phyloP scores from a whole-genome alignment of 441 rosid genomes.

The Croton laevigatus region DNA sequence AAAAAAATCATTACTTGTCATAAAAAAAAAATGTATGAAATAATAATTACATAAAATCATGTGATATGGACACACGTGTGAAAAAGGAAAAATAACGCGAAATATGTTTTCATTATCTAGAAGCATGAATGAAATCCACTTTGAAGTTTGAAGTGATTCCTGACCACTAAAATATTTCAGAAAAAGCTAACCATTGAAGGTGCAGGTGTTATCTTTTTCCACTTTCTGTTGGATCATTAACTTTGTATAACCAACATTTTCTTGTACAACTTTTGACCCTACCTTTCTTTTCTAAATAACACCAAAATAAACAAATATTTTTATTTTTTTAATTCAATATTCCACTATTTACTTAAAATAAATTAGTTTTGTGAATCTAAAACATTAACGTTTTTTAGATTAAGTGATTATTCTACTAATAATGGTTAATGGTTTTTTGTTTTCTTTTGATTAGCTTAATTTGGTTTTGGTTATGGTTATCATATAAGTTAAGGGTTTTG shows the following conservation, averaged over 20 bases:
- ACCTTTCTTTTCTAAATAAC: too few relatives aligned
- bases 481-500: too few relatives aligned
- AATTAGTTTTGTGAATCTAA: too few relatives aligned
- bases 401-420: too few relatives aligned
- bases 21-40: neutral
- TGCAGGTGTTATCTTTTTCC: neutral
- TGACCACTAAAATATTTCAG: slow-evolving; percentile 6
- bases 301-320: too few relatives aligned
- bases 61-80: neutral
- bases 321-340: too few relatives aligned
- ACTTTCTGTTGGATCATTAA: neutral
- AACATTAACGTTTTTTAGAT: too few relatives aligned
- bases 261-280: neutral
- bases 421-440: too few relatives aligned
- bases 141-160: neutral
- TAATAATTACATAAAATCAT: neutral
- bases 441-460: too few relatives aligned
- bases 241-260: neutral
- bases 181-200: slow-evolving; percentile 7
- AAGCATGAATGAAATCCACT: neutral
- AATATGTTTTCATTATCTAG: neutral
- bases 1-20: neutral
- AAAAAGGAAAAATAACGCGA: too few relatives aligned
- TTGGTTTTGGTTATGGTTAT: too few relatives aligned
- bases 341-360: too few relatives aligned